Evolutionary conservation across 2,329 filamentous ascomycete genomes (phyloP).

Genomic region (Trichoderma hamatum): DNA sequence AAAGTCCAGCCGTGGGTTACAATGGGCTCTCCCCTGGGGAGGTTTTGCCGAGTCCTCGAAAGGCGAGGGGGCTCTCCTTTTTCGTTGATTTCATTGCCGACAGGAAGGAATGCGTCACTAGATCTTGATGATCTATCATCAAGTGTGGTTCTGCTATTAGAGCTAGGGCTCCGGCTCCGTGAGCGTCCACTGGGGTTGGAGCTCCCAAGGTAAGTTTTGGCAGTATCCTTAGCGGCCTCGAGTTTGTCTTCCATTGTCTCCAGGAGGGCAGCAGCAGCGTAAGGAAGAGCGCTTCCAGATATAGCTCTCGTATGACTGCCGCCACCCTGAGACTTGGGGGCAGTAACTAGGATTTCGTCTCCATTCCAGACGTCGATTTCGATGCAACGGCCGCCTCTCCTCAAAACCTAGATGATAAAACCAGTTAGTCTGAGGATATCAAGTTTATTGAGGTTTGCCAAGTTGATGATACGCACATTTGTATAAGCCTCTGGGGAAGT

Average conservation of each 20-base stretch:
- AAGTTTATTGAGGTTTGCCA: neutral
- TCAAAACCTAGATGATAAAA: conserved; percentile 59
- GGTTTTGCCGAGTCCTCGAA: conserved; percentile 33
- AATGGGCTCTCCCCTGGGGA: conserved; percentile 66
- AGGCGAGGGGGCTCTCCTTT: conserved; percentile 38
- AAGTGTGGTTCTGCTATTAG: conserved; percentile 39
- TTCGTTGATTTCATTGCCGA: conserved; percentile 42
- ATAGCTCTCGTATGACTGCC: conserved; percentile 51
- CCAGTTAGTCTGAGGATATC: neutral
- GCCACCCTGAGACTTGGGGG: conserved; percentile 43
- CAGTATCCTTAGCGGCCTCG: conserved; percentile 34
- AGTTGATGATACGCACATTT: conserved; percentile 55
- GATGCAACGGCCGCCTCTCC: conserved; percentile 81
- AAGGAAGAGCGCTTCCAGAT: conserved; percentile 52
- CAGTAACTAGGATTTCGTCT: conserved; percentile 44
- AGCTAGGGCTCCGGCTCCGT: conserved; percentile 47
- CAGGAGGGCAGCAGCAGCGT: conserved; percentile 47
- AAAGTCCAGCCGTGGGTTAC: conserved; percentile 84
- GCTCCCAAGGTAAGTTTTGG: conserved; percentile 37
- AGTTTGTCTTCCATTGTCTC: conserved; percentile 41
- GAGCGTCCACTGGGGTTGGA: conserved; percentile 38
- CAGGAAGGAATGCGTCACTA: conserved; percentile 36
- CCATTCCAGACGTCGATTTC: conserved; percentile 97
- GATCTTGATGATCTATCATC: conserved; percentile 39
- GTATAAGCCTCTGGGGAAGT: conserved; percentile 79